Conservation (phyloP, 1,139 yeast species). For the Hansenula lynferdii region DNA sequence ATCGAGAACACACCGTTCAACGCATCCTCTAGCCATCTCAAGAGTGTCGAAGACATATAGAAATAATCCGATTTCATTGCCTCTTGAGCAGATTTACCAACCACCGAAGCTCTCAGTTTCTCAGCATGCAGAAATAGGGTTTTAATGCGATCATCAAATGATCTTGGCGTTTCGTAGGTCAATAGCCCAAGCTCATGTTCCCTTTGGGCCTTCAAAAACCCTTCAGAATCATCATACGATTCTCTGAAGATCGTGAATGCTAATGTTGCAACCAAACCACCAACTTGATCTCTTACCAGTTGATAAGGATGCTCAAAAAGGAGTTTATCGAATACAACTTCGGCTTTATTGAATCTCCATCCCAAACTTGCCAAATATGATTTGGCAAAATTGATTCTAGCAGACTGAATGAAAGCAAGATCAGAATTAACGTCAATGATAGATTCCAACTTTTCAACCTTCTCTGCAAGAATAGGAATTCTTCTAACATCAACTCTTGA, state of each 20-base stretch:
- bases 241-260: conserved; percentile 51
- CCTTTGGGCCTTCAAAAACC: conserved; percentile 38
- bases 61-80: conserved; percentile 31
- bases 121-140: conserved; percentile 41
- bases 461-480: conserved; percentile 46
- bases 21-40: conserved; percentile 21
- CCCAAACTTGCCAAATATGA: conserved; percentile 50
- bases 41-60: conserved; percentile 29
- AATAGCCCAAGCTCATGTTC: conserved; percentile 30
- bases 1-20: conserved; percentile 23
- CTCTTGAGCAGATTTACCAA: conserved; percentile 26
- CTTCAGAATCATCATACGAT: conserved; percentile 38
- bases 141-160: conserved; percentile 26
- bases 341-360: conserved; percentile 54
- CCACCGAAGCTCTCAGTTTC: conserved; percentile 34
- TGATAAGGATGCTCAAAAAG: conserved; percentile 64
- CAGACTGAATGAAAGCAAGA: conserved; percentile 64
- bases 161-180: conserved; percentile 24
- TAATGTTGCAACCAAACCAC: conserved; percentile 55
- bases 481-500: conserved; percentile 64
- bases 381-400: conserved; percentile 55
- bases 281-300: conserved; percentile 69
- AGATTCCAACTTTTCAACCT: conserved; percentile 37
- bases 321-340: conserved; percentile 39
- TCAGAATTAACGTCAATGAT: conserved; percentile 49